phyloP scores from a whole-genome alignment of 2,329 filamentous ascomycete genomes.

The Botrytis tulipae region DNA sequence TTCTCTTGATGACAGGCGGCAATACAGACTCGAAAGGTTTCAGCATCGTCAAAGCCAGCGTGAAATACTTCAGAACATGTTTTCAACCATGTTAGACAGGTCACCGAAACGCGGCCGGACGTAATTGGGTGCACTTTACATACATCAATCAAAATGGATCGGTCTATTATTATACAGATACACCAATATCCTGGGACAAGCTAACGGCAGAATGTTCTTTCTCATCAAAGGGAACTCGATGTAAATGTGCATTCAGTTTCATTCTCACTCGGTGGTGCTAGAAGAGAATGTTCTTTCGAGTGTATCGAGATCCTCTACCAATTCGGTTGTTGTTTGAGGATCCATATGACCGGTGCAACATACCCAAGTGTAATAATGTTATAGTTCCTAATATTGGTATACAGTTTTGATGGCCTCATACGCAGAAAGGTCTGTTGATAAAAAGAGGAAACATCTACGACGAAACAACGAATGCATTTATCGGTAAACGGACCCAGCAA shows the following conservation, averaged over 20 bases:
- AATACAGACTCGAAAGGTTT: not conserved
- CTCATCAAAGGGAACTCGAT: not conserved
- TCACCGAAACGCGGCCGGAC: not conserved
- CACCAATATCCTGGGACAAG: not conserved
- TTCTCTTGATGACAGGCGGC: not conserved
- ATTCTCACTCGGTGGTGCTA: not conserved
- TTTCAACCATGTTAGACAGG: not conserved
- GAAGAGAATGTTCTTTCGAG: not conserved
- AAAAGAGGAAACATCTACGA: not conserved
- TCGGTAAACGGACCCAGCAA: too few relatives aligned
- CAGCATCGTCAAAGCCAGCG: not conserved
- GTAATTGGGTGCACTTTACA: not conserved
- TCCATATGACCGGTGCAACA: too few relatives aligned
- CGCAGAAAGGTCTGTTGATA: not conserved
- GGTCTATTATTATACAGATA: not conserved
- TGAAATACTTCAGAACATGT: not conserved
- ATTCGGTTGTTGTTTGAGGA: too few relatives aligned
- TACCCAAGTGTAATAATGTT: too few relatives aligned
- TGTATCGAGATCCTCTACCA: too few relatives aligned
- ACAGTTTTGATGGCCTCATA: too few relatives aligned
- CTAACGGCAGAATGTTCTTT: not conserved
- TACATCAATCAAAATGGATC: not conserved
- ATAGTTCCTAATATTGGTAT: too few relatives aligned
- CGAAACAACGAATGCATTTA: not conserved
- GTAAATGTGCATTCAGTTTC: not conserved